Evolutionary conservation across 2,329 filamentous ascomycete species (phyloP).

Genomic region (Immersiporthe knoxdaviesiana): DNA sequence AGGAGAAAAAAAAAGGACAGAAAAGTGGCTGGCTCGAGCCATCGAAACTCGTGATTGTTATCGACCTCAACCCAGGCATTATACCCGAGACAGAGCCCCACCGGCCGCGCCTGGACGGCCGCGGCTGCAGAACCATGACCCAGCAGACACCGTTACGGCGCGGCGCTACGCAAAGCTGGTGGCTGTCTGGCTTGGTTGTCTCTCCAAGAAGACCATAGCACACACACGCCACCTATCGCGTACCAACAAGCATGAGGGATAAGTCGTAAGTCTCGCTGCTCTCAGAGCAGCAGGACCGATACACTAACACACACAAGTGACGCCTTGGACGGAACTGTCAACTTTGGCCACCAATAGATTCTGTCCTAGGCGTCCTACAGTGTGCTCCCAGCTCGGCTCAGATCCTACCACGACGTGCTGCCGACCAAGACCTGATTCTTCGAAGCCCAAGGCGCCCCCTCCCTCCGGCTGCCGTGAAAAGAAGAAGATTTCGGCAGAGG

Average conservation of each 20-base stretch:
- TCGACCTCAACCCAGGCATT: background rate
- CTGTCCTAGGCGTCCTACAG: conserved; percentile 4
- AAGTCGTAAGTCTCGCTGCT: background rate
- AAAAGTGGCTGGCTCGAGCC: background rate
- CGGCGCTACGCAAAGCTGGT: conserved; percentile 8
- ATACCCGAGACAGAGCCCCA: conserved; percentile 15
- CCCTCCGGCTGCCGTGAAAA: background rate
- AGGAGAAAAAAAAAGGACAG: background rate
- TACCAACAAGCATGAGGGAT: background rate
- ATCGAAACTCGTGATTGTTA: background rate
- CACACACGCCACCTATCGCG: background rate
- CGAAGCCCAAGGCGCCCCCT: no score
- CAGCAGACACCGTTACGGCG: background rate
- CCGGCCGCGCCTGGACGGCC: background rate
- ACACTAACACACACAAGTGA: conserved; percentile 5
- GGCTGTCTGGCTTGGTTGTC: background rate
- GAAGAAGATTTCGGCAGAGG: background rate
- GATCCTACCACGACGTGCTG: conserved; percentile 18
- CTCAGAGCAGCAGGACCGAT: conserved; percentile 12
- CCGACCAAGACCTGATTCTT: conserved; percentile 5
- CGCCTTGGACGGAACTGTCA: conserved; percentile 20
- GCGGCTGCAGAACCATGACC: conserved; percentile 6
- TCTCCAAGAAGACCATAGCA: background rate
- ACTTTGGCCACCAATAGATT: conserved; percentile 9
- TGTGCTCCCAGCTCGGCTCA: conserved; percentile 6